phyloP scores from a whole-genome alignment of 2,329 filamentous ascomycete species.

The Claviceps sp. region DNA sequence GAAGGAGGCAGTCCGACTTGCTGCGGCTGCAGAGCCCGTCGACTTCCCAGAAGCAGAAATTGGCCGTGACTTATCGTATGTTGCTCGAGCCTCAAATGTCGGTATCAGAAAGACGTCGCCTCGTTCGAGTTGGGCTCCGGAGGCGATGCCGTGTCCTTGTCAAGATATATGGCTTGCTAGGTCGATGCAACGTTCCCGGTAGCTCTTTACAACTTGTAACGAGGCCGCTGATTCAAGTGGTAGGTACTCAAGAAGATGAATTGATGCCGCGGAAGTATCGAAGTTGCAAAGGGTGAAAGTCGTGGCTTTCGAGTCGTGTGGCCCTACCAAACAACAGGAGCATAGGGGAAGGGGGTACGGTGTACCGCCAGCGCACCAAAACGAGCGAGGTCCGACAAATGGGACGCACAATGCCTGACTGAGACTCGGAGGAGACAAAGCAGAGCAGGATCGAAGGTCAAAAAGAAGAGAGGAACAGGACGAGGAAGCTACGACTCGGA shows the following conservation, averaged over 20 bases:
- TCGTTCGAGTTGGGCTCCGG: slow-evolving; percentile 16
- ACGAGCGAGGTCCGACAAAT: not conserved
- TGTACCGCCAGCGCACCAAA: not conserved
- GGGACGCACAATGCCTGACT: not conserved
- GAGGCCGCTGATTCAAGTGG: not conserved
- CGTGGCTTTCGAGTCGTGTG: not conserved
- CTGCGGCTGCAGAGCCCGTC: not conserved
- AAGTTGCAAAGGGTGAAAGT: not conserved
- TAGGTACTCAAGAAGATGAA: not conserved
- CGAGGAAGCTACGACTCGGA: not conserved
- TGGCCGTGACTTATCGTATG: not conserved
- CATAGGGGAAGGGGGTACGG: not conserved
- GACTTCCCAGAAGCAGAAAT: not conserved
- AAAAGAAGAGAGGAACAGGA: not conserved
- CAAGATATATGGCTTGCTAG: slow-evolving; percentile 9
- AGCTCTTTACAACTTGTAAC: not conserved
- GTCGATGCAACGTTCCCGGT: not conserved
- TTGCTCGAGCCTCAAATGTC: not conserved
- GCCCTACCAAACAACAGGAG: slow-evolving; percentile 2
- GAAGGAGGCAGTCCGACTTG: not conserved
- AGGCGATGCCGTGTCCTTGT: slow-evolving; percentile 8
- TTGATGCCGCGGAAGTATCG: not conserved
- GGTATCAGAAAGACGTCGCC: not conserved
- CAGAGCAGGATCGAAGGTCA: not conserved
- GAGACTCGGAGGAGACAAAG: not conserved